Percentiles rank a stretch among this genome's conserved stretches.
Evolutionary conservation across 257 asterid genomes (phyloP).

Genomic region (Solanum clarkiae): DNA sequence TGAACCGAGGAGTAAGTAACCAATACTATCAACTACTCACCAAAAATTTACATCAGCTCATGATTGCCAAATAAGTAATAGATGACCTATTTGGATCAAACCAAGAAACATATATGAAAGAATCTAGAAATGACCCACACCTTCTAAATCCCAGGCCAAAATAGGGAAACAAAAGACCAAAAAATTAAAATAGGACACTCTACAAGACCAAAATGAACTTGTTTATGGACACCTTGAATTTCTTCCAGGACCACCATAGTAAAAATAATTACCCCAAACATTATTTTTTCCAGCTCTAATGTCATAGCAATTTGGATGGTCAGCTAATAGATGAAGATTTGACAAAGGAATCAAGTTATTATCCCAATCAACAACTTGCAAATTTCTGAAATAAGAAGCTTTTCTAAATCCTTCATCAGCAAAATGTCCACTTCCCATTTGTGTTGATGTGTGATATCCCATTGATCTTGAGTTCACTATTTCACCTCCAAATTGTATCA

Average conservation of each 20-base stretch:
- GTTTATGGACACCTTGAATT: slow-evolving; percentile 52
- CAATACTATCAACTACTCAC: neutral
- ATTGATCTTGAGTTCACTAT: slow-evolving; percentile 63
- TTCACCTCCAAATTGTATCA: slow-evolving; percentile 92
- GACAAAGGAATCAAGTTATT: slow-evolving; percentile 60
- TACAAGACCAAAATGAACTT: neutral
- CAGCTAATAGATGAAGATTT: slow-evolving; percentile 77
- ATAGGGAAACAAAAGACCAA: neutral
- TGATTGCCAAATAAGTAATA: slow-evolving; percentile 2
- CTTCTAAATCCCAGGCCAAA: neutral
- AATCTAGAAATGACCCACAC: slow-evolving; percentile 17
- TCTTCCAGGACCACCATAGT: slow-evolving; percentile 94
- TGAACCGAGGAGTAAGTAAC: neutral
- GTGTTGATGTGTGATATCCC: slow-evolving; percentile 73
- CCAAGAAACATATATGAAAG: slow-evolving; percentile 14
- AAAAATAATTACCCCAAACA: slow-evolving; percentile 87
- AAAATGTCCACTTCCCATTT: slow-evolving; percentile 94
- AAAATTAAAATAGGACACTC: neutral
- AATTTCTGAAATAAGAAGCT: slow-evolving; percentile 75
- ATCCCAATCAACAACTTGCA: slow-evolving; percentile 92
- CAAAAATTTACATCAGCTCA: slow-evolving; percentile 31
- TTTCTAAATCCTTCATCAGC: slow-evolving; percentile 77
- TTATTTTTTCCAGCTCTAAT: slow-evolving; percentile 69
- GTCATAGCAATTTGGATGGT: slow-evolving; percentile 73
- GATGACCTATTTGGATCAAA: slow-evolving; percentile 2